Conservation (phyloP, 495 filamentous ascomycete genomes). For the Neurospora intermedia region DNA sequence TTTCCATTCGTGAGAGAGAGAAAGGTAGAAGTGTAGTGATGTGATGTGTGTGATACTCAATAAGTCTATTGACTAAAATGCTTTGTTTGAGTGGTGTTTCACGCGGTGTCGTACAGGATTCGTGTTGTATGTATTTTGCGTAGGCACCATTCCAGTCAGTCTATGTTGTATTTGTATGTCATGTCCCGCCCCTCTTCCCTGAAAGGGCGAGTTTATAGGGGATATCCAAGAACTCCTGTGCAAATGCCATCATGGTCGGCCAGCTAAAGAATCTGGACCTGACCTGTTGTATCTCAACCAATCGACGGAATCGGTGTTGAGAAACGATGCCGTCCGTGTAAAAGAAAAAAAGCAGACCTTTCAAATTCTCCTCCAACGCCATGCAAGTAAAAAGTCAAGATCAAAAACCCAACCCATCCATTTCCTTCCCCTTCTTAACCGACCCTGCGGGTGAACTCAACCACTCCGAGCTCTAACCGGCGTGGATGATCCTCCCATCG, state of each 20-base stretch:
- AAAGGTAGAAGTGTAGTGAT: not conserved
- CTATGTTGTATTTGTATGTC: not conserved
- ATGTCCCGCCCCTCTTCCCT: not conserved
- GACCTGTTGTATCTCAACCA: not conserved
- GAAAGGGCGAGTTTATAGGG: not conserved
- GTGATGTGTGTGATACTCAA: not conserved
- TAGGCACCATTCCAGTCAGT: not conserved
- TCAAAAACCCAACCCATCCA: not conserved
- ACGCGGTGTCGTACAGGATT: not conserved
- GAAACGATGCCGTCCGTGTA: not conserved
- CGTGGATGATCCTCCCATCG: not conserved
- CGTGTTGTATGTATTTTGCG: not conserved
- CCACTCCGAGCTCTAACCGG: not conserved
- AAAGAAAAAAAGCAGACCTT: not conserved
- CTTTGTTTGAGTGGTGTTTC: not conserved
- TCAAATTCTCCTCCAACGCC: not conserved
- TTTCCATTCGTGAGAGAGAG: no score
- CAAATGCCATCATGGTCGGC: not conserved
- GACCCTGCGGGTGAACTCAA: not conserved
- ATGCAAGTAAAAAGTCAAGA: not conserved
- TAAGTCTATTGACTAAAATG: not conserved
- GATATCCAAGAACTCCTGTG: not conserved
- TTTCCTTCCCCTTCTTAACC: conserved; percentile 1
- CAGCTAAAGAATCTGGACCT: not conserved
- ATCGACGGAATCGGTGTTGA: not conserved